Evolutionary conservation across 2,329 filamentous ascomycete genomes (phyloP).

Genomic region (Exophiala calicioides): DNA sequence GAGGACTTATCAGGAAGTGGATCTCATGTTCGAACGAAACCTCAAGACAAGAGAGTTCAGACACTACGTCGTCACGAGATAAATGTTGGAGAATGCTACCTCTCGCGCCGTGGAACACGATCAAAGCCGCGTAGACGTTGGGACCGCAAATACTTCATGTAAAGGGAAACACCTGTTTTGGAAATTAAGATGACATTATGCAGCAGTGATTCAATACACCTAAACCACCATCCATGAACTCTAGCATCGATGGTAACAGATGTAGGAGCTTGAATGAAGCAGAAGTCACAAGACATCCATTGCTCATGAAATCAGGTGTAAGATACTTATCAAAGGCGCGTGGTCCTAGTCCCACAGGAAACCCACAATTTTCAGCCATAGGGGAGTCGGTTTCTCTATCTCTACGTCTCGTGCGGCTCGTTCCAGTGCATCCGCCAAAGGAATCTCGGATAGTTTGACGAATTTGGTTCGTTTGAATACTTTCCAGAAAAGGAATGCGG

Average conservation of each 20-base stretch:
- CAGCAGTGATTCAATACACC: too few species aligned
- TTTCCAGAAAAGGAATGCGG: constrained; percentile 65
- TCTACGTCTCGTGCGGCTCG: constrained; percentile 44
- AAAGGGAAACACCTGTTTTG: too few species aligned
- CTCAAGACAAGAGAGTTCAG: constrained; percentile 31
- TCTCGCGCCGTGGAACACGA: too few species aligned
- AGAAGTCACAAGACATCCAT: too few species aligned
- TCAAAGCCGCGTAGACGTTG: neutral
- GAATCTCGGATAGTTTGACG: constrained; percentile 53
- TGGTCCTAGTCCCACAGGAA: constrained; percentile 32
- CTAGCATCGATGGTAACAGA: too few species aligned
- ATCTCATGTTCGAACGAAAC: constrained; percentile 34
- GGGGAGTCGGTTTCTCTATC: constrained; percentile 20
- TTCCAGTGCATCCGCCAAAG: constrained; percentile 54
- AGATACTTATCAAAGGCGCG: too few species aligned
- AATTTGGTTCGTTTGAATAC: constrained; percentile 63
- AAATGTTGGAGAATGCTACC: too few species aligned
- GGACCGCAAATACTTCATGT: too few species aligned
- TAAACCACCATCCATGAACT: too few species aligned
- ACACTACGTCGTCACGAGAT: constrained; percentile 21
- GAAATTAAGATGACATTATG: too few species aligned
- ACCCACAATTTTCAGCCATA: constrained; percentile 23
- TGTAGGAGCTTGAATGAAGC: too few species aligned
- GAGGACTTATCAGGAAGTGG: constrained; percentile 36
- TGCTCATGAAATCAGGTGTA: too few species aligned